Base-by-base conservation (phyloP, 1,284 basidiomycete species). In the Boletus nobilissimus region DNA sequence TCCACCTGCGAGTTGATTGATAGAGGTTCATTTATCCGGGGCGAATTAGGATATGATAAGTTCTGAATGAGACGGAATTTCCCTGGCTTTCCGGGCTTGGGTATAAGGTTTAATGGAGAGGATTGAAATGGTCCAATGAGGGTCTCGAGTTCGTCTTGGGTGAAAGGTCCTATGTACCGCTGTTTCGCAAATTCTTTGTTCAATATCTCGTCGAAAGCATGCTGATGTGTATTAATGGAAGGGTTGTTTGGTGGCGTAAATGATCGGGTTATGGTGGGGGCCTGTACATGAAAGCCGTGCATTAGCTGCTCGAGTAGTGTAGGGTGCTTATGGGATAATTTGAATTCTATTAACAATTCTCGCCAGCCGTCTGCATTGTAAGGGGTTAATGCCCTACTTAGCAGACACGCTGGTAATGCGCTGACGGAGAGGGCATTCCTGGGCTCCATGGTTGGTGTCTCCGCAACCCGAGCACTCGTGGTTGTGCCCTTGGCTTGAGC, bases 381-480 rank as follows among this genome's bases (percentile, higher is more conserved):
- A 0, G 84, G 85, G 0, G 81, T 82, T 9, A 78, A 7, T 29
- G 81, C 73, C 6, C 74, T 73, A 75, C 19, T 70, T 80, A 5
- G 32, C 9, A 34, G 29, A 3, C 22, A 11, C 2, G 18, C 14
- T 24, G 24, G 14, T 2, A 76, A 70, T 0, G 3, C 8, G 64
- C 81, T 86, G 78, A 2, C 80, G 75, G 46, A 6, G 48, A 63
- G 79, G 82, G 70, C 83, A 86, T 6, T 60, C 62, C n/a, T 83
- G 82, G 74, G 81, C 84, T 39, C 85, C 80, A 54, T 86, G 83
- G 19, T 34, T 57, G 22, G 46, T 6, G 5, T 76, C 68, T 1
- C 79, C 74, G 46, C 84, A 86, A 0, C 84, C 84, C 1, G 82
- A 83, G 72, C 85, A 86, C 5, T 76, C 19, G 2, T 73, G 65